Conservation (phyloP, 768 basidiomycete species). For the Russula ochroleuca region DNA sequence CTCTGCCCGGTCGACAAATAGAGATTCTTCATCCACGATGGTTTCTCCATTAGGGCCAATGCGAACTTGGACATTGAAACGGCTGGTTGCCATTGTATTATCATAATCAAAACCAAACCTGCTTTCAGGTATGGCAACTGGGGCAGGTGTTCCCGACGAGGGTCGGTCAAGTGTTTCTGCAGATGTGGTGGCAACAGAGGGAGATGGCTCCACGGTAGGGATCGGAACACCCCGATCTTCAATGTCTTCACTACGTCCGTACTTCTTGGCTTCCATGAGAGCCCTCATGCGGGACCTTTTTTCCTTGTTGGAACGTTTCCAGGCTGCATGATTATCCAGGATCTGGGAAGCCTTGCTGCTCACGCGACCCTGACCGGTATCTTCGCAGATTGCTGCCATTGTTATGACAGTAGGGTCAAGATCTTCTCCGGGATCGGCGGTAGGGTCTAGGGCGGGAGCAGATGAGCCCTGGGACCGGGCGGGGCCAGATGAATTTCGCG, state of each 20-base stretch:
- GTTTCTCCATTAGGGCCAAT: conserved; percentile 85
- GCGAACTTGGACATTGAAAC: conserved; percentile 80
- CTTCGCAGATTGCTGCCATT: conserved; percentile 74
- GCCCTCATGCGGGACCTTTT: conserved; percentile 59
- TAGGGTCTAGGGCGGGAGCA: conserved; percentile 52
- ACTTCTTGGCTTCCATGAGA: conserved; percentile 70
- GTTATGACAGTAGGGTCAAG: conserved; percentile 80
- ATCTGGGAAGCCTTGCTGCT: conserved; percentile 75
- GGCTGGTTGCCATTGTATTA: conserved; percentile 58
- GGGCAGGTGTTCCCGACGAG: conserved; percentile 16
- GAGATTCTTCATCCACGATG: conserved; percentile 79
- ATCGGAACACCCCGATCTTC: conserved; percentile 33
- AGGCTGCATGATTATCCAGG: conserved; percentile 61
- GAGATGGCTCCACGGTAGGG: background rate
- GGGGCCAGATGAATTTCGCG: conserved; percentile 22
- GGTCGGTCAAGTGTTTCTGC: background rate
- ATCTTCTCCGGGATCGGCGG: conserved; percentile 67
- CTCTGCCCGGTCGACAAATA: conserved; percentile 68
- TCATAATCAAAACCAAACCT: conserved; percentile 68
- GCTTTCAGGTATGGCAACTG: conserved; percentile 40
- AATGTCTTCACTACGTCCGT: conserved; percentile 54
- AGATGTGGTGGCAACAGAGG: conserved; percentile 5
- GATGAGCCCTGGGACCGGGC: conserved; percentile 37
- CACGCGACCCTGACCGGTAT: conserved; percentile 73
- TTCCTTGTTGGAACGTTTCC: conserved; percentile 67